Conservation (phyloP, 805 yeast species). For the fission yeast (Schizosaccharomyces pombe) region DNA sequence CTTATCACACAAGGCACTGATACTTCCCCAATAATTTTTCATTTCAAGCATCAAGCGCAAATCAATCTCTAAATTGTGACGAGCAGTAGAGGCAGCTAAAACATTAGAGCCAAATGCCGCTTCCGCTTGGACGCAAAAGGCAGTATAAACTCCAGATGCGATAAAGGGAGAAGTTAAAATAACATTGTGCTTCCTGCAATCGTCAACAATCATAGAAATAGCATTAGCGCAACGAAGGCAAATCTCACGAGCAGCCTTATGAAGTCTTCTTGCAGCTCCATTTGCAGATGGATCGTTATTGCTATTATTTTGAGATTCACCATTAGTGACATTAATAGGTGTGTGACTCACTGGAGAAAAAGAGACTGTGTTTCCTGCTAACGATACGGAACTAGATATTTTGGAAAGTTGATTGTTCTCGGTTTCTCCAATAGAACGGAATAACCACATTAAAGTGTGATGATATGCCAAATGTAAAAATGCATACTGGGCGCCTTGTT, state of each 20-base stretch:
- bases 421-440: background rate
- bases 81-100: background rate
- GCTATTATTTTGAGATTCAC: background rate
- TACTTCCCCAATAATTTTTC: constrained; percentile 1
- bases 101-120: background rate
- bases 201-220: background rate
- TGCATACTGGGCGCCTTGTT: constrained; percentile 2
- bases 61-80: background rate
- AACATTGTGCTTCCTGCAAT: background rate
- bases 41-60: background rate
- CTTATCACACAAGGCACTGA: background rate
- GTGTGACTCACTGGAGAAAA: background rate
- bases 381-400: background rate
- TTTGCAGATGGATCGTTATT: background rate
- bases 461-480: constrained; percentile 3
- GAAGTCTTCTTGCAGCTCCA: background rate
- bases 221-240: constrained; percentile 1
- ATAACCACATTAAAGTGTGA: background rate
- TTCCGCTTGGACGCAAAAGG: background rate
- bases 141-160: background rate
- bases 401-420: background rate
- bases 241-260: background rate
- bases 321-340: background rate
- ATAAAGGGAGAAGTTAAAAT: background rate
- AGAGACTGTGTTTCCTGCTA: background rate